These are phyloP conservation scores for Dentipellis sp. DNA, from an alignment of 768 basidiomycete species.

Conservation along the genomic window DNA sequence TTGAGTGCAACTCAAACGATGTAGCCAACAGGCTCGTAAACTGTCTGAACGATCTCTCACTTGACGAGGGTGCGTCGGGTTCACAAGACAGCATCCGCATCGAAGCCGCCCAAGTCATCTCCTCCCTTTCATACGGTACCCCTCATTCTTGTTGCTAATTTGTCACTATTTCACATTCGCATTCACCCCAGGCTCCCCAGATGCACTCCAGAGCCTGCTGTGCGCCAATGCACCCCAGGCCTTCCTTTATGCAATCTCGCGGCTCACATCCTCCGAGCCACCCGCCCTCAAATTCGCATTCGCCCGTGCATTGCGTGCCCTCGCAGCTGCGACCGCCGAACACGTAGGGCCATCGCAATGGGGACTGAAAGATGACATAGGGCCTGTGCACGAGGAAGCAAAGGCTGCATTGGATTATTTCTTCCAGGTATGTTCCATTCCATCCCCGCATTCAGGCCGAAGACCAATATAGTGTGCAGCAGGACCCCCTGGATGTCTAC, in stretches of 20 bases:
- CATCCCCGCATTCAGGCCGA: background rate
- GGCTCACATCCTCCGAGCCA: constrained; percentile 29
- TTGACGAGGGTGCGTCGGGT: constrained; percentile 21
- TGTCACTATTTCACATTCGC: background rate
- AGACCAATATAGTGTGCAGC: constrained; percentile 23
- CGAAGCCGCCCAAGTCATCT: constrained; percentile 68
- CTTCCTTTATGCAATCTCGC: constrained; percentile 53
- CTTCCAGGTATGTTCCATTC: constrained; percentile 38
- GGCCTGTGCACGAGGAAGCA: constrained; percentile 38
- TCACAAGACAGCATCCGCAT: constrained; percentile 46
- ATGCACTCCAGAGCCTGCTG: constrained; percentile 49
- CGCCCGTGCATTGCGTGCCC: constrained; percentile 50
- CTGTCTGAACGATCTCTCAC: constrained; percentile 39
- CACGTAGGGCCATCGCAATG: constrained; percentile 62
- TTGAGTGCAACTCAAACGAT: too few relatives aligned
- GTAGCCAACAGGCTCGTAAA: constrained; percentile 42
- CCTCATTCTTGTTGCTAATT: background rate
- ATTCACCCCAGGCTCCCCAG: constrained; percentile 43
- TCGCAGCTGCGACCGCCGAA: constrained; percentile 54
- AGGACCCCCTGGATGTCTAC: constrained; percentile 54
- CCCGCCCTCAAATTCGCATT: constrained; percentile 43
- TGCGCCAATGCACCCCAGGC: constrained; percentile 48
- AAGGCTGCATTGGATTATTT: constrained; percentile 48
- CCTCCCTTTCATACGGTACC: constrained; percentile 63
- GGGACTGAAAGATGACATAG: constrained; percentile 43